phyloP scores from a whole-genome alignment of 805 yeast species.

The Wickerhamiella allomyrinae region DNA sequence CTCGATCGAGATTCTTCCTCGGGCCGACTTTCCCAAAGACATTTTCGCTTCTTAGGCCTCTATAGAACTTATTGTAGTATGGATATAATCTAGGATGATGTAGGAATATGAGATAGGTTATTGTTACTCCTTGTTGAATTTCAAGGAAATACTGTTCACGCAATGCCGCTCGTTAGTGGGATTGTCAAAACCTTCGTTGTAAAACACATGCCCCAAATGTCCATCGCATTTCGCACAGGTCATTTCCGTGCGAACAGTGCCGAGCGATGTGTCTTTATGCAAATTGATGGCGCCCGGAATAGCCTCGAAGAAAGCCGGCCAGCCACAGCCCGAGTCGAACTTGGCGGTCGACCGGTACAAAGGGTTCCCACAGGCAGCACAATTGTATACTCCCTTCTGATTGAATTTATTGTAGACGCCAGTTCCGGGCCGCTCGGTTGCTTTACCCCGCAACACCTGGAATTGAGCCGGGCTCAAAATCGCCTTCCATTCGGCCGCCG shows the following conservation, averaged over 20 bases:
- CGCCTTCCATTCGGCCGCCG: slow-evolving; percentile 67
- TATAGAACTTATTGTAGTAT: no score
- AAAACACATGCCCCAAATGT: slow-evolving; percentile 89
- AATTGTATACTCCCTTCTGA: slow-evolving; percentile 50
- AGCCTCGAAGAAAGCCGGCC: slow-evolving; percentile 95
- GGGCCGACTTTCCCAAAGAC: slow-evolving; percentile 21
- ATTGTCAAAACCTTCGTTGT: slow-evolving; percentile 79
- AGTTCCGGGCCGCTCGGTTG: slow-evolving; percentile 53
- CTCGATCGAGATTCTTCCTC: slow-evolving; percentile 56
- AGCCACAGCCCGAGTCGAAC: slow-evolving; percentile 86
- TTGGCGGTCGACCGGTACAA: slow-evolving; percentile 67
- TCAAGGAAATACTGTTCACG: slow-evolving; percentile 73
- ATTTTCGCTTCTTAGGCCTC: neutral
- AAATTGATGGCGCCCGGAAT: slow-evolving; percentile 62
- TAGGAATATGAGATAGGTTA: neutral
- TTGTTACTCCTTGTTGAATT: slow-evolving; percentile 29
- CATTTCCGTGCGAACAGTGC: slow-evolving; percentile 83
- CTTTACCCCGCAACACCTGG: slow-evolving; percentile 57
- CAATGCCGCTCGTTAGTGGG: slow-evolving; percentile 93
- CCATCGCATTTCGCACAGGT: slow-evolving; percentile 80
- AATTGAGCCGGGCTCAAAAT: slow-evolving; percentile 62
- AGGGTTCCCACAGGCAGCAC: slow-evolving; percentile 79
- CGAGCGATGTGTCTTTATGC: slow-evolving; percentile 45
- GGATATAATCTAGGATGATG: no score
- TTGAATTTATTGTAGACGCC: slow-evolving; percentile 45